Conservation (phyloP, 495 filamentous ascomycete species). For the Tuber brumale region DNA sequence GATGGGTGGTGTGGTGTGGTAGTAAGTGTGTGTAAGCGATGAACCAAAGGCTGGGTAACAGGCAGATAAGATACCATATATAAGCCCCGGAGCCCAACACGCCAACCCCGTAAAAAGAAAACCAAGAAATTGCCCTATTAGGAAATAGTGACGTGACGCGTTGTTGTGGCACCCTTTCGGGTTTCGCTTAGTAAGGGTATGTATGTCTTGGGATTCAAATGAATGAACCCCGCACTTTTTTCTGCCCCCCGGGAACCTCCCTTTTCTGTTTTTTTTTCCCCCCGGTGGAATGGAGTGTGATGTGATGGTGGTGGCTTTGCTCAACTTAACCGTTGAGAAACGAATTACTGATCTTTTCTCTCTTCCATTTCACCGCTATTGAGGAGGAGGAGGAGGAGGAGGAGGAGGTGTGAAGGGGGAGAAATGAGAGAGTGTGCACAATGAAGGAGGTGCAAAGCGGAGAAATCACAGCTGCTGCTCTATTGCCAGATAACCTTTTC, state of each 20-base stretch:
- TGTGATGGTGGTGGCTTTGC: not conserved
- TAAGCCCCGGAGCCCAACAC: not conserved
- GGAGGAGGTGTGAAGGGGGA: not conserved
- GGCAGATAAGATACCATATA: slow-evolving; percentile 6
- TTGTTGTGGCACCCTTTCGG: slow-evolving; percentile 23
- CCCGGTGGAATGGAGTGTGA: not conserved
- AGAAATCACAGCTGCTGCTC: not conserved
- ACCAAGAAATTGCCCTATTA: slow-evolving; percentile 10
- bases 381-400: not conserved
- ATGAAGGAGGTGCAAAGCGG: not conserved
- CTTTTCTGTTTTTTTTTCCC: not conserved
- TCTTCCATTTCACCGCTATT: not conserved
- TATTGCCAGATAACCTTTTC: not conserved
- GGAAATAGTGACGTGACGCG: slow-evolving; percentile 34
- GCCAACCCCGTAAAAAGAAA: not conserved
- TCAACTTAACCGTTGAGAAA: not conserved
- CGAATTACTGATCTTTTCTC: not conserved
- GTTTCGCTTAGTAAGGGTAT: not conserved
- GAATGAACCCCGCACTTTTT: not conserved
- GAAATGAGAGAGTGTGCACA: not conserved
- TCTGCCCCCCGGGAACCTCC: not conserved
- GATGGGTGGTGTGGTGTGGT: slow-evolving; percentile 10
- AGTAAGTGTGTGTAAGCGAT: slow-evolving; percentile 13
- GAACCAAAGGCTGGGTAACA: slow-evolving; percentile 13
- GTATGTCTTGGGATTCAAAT: not conserved